Base-by-base conservation (phyloP, 1,284 basidiomycete genomes). In the Pyrrhoderma lamaoense region DNA sequence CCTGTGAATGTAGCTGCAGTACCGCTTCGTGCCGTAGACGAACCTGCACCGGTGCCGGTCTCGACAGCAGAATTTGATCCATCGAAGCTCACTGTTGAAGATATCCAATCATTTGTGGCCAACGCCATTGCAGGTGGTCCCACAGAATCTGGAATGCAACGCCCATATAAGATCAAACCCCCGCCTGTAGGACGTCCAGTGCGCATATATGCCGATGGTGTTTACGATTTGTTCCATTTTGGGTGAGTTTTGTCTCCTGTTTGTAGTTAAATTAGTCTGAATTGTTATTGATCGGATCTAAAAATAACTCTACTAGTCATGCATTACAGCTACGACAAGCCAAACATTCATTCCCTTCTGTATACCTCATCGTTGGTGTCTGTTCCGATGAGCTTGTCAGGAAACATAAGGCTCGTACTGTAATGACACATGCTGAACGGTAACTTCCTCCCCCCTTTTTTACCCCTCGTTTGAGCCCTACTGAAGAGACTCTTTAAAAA, bases 201-300 rank as follows among this genome's bases (percentile, higher is more conserved):
- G 14, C 78, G 95, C 54, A 79, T 99, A 40, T 99, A 97, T 62
- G 94, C 96, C 1, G 96, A 99, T 69, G 95, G 89, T 74, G 92
- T 94, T 11, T 94, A 94, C 62, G 93, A 96, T 68, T 74, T 95
- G 45, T 96, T 96, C 71, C 93, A 97, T 69, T 95, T 92, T 65
- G 93, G 90, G 84, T 91, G 65, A 59, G 78, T 40, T 13, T 40
- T 47, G 23, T 38, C n/a, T 8, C 21, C 45, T 34, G 21, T 39
- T 47, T 42, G 25, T n/a, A 31, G 38, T 51, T n/a, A 11, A n/a
- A n/a, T 42, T 56, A 11, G 56, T 44, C 40, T 59, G 50, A 56
- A 48, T 31, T 40, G 38, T 7, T 40, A 5, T n/a, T 40, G n/a
- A 22, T 8, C 38, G 38, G n/a, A n/a, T n/a, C n/a, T n/a, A n/a